Conservation (phyloP, 768 basidiomycete species). For the Phylloporus rhodoxanthus region DNA sequence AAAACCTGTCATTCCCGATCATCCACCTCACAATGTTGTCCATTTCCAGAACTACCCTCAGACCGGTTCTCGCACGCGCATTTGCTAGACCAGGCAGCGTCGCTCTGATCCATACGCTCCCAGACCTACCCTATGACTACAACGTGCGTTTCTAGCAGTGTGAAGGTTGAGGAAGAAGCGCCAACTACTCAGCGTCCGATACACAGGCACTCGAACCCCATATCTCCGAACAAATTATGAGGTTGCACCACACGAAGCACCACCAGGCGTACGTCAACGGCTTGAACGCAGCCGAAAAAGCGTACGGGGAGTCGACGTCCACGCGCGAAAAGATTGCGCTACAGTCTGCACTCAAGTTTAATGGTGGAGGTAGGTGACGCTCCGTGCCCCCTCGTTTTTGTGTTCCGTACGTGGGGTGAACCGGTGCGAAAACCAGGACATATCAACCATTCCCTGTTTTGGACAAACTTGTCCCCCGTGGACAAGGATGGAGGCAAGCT, state of each 20-base stretch:
- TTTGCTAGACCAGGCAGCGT: slow-evolving; percentile 38
- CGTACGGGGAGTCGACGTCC: slow-evolving; percentile 60
- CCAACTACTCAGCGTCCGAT: background rate
- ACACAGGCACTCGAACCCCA: slow-evolving; percentile 81
- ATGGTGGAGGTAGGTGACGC: slow-evolving; percentile 71
- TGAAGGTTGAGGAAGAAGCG: background rate
- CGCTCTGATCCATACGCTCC: slow-evolving; percentile 64
- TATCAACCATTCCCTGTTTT: slow-evolving; percentile 95
- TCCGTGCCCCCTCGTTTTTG: background rate
- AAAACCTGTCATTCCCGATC: background rate
- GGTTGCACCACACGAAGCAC: slow-evolving; percentile 86
- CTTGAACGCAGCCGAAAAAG: slow-evolving; percentile 86
- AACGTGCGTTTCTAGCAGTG: slow-evolving; percentile 44
- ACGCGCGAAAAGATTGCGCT: slow-evolving; percentile 75
- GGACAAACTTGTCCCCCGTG: slow-evolving; percentile 90
- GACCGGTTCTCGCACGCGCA: slow-evolving; percentile 41
- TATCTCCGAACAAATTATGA: slow-evolving; percentile 92
- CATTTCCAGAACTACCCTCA: slow-evolving; percentile 38
- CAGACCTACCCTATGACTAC: slow-evolving; percentile 74
- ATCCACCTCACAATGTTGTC: slow-evolving; percentile 38
- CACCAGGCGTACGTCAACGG: slow-evolving; percentile 93
- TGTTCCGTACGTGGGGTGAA: no score
- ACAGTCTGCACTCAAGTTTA: slow-evolving; percentile 92
- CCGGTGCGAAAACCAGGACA: slow-evolving; percentile 47
- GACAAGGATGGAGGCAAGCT: slow-evolving; percentile 60